Evolutionary conservation across 352 stramenopile genomes (phyloP), one percentile per base, ranked within the genome.

Genomic region (Globisporangium yorkense): DNA sequence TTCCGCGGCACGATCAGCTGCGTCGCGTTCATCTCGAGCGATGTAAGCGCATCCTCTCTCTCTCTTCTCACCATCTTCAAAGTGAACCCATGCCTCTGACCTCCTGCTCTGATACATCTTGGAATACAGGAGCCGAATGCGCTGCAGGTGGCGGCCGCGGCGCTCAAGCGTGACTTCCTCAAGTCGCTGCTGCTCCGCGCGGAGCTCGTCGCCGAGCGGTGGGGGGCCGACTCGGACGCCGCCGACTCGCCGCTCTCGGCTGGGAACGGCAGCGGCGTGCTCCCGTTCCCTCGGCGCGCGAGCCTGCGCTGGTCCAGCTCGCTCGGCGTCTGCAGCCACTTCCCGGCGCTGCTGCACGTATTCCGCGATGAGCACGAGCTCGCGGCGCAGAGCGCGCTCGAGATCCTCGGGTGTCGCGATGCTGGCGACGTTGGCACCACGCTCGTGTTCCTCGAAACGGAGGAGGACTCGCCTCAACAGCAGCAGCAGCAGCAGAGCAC

Each of bases 101-200:
- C 41, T 18, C 40, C 7, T 27, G 4, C 4, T 37, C 9, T 20
- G 4, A 2, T 2, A 18, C 37, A 27, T 27, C 24, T 27, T 27
- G 24, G 24, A n/a, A 16, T 56, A 9, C 18, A 59, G 52, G 68
- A 74, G 45, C 54, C 70, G 20, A 59, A 74, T 6, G 62, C 67
- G 0, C 57, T 63, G 21, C 67, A 79, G 5, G 57, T 73, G 21
- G 80, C 77, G n/a, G 50, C 62, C 13, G 66, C 63, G 33, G 81
- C 71, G 54, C 65, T 91, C 27, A 91, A 91, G 58, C 75, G 65
- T 29, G 81, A 91, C 55, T 84, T 89, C 58, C 52, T 83, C 20
- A 87, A 85, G 54, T 86, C 81, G 16, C 57, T 89, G 55, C 46
- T 77, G 54, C 53, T 88, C 3, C 78, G 81, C 55, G 51, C 84